A percentile compares a stretch with the other conserved stretches of the same genome.
These are phyloP conservation scores for Gleditsia sinensis DNA, from an alignment of 306 rosid genomes.

Conservation along the genomic window DNA sequence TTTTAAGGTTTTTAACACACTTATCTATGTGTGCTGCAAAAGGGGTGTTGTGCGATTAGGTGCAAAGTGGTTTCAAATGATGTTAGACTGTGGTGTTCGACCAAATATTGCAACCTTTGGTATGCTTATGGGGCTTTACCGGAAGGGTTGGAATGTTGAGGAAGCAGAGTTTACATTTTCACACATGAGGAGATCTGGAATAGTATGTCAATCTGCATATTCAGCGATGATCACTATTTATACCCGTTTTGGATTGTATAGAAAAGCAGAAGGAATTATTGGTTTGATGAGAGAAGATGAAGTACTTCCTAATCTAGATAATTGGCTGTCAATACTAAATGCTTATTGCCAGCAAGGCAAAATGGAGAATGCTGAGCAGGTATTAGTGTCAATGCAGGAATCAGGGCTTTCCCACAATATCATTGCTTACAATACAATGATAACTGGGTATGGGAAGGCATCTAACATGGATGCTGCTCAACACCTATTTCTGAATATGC, in stretches of 20 bases:
- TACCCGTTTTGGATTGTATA: slow-evolving; percentile 58
- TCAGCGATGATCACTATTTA: slow-evolving; percentile 80
- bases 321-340: slow-evolving; percentile 75
- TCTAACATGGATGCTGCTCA: slow-evolving; percentile 76
- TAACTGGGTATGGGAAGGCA: slow-evolving; percentile 90
- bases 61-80: slow-evolving; percentile 70
- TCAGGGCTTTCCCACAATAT: slow-evolving; percentile 66
- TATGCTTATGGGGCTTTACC: slow-evolving; percentile 79
- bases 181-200: slow-evolving; percentile 57
- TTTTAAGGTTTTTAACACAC: slow-evolving; percentile 65
- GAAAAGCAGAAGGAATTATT: slow-evolving; percentile 69
- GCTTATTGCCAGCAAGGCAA: slow-evolving; percentile 85
- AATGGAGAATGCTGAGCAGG: slow-evolving; percentile 64
- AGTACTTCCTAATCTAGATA: slow-evolving; percentile 59
- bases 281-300: slow-evolving; percentile 53
- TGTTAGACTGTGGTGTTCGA: slow-evolving; percentile 57
- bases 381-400: slow-evolving; percentile 54
- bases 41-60: slow-evolving; percentile 46
- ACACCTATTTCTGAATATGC: slow-evolving; percentile 53
- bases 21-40: slow-evolving; percentile 67
- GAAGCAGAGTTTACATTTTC: slow-evolving; percentile 75
- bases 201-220: slow-evolving; percentile 72
- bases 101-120: slow-evolving; percentile 81
- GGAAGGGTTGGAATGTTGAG: slow-evolving; percentile 63
- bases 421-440: slow-evolving; percentile 80